Conservation (phyloP, 1,284 basidiomycete species). For the Cryptococcus jaspeensis region DNA sequence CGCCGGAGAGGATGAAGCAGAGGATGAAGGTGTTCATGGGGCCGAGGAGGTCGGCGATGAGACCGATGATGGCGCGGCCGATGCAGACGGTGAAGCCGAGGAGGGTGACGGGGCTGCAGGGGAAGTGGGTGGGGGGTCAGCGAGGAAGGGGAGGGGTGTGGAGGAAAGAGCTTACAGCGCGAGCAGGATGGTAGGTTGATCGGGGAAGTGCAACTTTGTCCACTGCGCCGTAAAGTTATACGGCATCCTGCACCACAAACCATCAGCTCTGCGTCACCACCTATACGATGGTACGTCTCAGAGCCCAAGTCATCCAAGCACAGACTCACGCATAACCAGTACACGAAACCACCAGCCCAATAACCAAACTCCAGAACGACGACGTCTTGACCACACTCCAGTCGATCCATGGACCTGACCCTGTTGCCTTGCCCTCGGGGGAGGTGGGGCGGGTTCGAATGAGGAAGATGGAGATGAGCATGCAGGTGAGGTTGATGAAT, state of each 20-base stretch:
- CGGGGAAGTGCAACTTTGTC: slow-evolving; percentile 20
- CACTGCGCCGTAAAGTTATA: slow-evolving; percentile 28
- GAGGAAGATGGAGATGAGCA: slow-evolving; percentile 24
- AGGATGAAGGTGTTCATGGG: slow-evolving; percentile 31
- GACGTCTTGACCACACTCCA: slow-evolving; percentile 13
- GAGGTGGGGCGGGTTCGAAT: slow-evolving; percentile 35
- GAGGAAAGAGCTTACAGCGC: slow-evolving; percentile 19
- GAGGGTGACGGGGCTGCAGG: slow-evolving; percentile 21
- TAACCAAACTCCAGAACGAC: slow-evolving; percentile 28
- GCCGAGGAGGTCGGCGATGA: slow-evolving; percentile 26
- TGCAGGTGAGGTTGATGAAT: slow-evolving; percentile 29
- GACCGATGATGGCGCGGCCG: slow-evolving; percentile 27
- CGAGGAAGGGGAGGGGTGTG: neutral
- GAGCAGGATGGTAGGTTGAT: slow-evolving; percentile 12
- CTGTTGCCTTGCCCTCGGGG: slow-evolving; percentile 26
- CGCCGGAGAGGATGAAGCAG: slow-evolving; percentile 22
- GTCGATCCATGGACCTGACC: slow-evolving; percentile 33
- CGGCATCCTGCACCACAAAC: slow-evolving; percentile 15
- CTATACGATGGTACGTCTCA: neutral
- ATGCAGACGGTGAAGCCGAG: slow-evolving; percentile 23
- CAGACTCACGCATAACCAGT: slow-evolving; percentile 30
- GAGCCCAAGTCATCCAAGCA: neutral
- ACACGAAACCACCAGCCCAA: slow-evolving; percentile 26
- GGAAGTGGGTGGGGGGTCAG: neutral
- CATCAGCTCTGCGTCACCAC: neutral